Percentiles rank a stretch among this genome's conserved stretches.
phyloP scores from a whole-genome alignment of 345 rosid species.

The Sisymbrium altissimum region DNA sequence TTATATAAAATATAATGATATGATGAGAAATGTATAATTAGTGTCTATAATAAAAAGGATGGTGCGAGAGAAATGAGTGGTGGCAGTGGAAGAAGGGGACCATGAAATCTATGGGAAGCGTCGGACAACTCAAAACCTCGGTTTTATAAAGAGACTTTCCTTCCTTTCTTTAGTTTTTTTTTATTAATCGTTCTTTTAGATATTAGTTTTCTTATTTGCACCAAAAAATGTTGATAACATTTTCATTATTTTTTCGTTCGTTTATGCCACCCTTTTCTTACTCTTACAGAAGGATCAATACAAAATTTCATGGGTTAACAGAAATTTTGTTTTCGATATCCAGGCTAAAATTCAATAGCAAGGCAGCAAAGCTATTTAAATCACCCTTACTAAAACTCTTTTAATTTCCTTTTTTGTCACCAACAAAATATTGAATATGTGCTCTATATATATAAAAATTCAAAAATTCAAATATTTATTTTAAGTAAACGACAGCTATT shows the following conservation, averaged over 20 bases:
- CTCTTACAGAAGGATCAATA: background rate
- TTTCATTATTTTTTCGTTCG: too few relatives aligned
- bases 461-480: too few relatives aligned
- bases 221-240: too few relatives aligned
- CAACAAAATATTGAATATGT: too few relatives aligned
- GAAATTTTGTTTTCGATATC: background rate
- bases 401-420: too few relatives aligned
- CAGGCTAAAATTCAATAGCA: background rate
- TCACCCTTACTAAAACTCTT: background rate
- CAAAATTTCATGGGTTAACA: background rate
- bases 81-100: slow-evolving; percentile 39
- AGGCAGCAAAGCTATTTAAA: background rate
- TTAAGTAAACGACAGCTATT: too few relatives aligned
- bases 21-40: slow-evolving; percentile 19
- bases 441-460: too few relatives aligned
- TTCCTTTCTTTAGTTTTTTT: background rate
- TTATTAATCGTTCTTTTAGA: background rate
- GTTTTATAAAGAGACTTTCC: slow-evolving; percentile 32
- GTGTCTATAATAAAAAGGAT: slow-evolving; percentile 25
- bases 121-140: slow-evolving; percentile 37
- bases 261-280: background rate
- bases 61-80: slow-evolving; percentile 37
- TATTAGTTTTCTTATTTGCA: background rate
- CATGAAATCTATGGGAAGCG: slow-evolving; percentile 38
- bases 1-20: background rate